phyloP scores from a whole-genome alignment of 495 filamentous ascomycete species.

The Cenococcum geophilum region DNA sequence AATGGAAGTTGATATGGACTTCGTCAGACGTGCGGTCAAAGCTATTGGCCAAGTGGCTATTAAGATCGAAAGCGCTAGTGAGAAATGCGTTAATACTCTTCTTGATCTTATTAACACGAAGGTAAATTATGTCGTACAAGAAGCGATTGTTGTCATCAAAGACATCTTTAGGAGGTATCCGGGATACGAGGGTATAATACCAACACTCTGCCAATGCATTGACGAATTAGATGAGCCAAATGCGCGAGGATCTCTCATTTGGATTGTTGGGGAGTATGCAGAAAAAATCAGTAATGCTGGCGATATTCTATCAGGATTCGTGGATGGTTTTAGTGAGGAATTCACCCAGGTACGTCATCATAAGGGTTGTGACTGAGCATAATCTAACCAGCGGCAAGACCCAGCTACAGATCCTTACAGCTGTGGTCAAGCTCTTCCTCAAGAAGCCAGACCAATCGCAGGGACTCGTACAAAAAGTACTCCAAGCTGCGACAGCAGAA shows the following conservation, averaged over 20 bases:
- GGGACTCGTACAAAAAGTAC: constrained; percentile 83
- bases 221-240: constrained; percentile 95
- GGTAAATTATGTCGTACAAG: constrained; percentile 98
- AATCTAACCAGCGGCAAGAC: constrained; percentile 48
- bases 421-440: constrained; percentile 93
- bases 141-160: constrained; percentile 96
- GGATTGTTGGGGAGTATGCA: constrained; percentile 98
- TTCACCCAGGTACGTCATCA: constrained; percentile 63
- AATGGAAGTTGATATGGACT: constrained; percentile 98
- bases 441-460: constrained; percentile 88
- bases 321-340: constrained; percentile 88
- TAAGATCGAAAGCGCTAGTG: constrained; percentile 90
- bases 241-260: constrained; percentile 86
- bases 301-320: constrained; percentile 78
- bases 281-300: constrained; percentile 98
- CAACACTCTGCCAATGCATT: constrained; percentile 91
- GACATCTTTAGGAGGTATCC: constrained; percentile 98
- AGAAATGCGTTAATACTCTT: constrained; percentile 90
- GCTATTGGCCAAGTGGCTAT: constrained; percentile 97
- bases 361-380: background rate
- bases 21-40: constrained; percentile 85
- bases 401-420: constrained; percentile 91
- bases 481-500: constrained; percentile 85
- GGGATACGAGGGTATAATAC: constrained; percentile 96
- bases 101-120: constrained; percentile 93